Evolutionary conservation across 164 flowering plant species (phyloP).

Genomic region (Aristolochia fimbriata): DNA sequence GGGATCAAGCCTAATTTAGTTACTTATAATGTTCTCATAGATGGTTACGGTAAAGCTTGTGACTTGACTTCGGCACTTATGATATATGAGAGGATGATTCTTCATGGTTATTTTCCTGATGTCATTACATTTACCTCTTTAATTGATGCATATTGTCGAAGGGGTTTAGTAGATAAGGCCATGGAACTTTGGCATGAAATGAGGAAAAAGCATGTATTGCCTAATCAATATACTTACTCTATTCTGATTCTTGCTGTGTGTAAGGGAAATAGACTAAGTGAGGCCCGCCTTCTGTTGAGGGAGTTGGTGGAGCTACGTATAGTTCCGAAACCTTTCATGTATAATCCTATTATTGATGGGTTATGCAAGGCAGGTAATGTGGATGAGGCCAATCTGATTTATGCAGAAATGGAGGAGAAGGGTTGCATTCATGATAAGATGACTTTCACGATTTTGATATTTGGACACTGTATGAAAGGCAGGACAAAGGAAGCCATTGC

Average conservation of each 20-base stretch:
- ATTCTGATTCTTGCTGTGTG: constrained; percentile 61
- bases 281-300: constrained; percentile 57
- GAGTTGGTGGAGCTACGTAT: constrained; percentile 35
- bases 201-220: constrained; percentile 37
- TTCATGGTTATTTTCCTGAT: constrained; percentile 48
- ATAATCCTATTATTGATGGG: constrained; percentile 87
- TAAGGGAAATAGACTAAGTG: constrained; percentile 55
- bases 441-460: constrained; percentile 80
- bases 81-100: constrained; percentile 45
- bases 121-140: constrained; percentile 66
- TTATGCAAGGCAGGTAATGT: constrained; percentile 83
- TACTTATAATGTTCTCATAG: constrained; percentile 67
- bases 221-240: constrained; percentile 60
- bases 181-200: constrained; percentile 60
- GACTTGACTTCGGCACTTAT: constrained; percentile 37
- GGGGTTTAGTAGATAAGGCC: constrained; percentile 49
- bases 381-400: constrained; percentile 66
- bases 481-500: constrained; percentile 64
- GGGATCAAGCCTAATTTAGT: constrained; percentile 43
- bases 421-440: constrained; percentile 59
- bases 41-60: constrained; percentile 71
- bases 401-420: constrained; percentile 66
- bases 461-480: constrained; percentile 97
- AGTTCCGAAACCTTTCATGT: constrained; percentile 56
- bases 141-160: constrained; percentile 64